These are phyloP conservation scores for Paramecium sexaurelia DNA, from an alignment of 73 alveolate species.

Conservation along the genomic window DNA sequence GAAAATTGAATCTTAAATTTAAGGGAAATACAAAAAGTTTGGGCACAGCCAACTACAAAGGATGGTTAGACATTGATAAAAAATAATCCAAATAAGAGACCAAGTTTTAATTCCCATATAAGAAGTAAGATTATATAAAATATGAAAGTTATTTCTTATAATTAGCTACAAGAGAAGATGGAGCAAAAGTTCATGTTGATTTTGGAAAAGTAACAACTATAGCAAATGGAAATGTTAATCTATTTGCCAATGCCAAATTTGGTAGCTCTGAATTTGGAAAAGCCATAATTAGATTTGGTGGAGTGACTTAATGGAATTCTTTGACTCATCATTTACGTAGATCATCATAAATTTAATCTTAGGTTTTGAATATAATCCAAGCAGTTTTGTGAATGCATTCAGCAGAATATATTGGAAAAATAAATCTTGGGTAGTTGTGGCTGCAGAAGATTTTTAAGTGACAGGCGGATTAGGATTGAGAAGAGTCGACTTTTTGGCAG, in stretches of 20 bases:
- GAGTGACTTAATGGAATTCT: not conserved
- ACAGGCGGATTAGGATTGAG: not conserved
- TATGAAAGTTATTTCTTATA: not conserved
- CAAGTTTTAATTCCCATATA: not conserved
- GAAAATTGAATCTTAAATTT: not conserved
- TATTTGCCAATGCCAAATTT: conserved; percentile 2
- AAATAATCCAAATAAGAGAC: not conserved
- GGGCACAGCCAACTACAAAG: not conserved
- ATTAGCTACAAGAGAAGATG: conserved; percentile 16
- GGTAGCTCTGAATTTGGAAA: not conserved
- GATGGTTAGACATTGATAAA: not conserved
- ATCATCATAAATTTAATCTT: not conserved
- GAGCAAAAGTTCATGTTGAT: not conserved
- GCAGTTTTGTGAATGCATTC: not conserved
- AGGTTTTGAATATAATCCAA: not conserved
- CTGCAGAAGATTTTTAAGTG: not conserved
- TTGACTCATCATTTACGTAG: not conserved
- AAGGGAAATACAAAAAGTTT: not conserved
- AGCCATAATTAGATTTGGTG: not conserved
- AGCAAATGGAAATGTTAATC: not conserved
- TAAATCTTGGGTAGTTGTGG: not conserved
- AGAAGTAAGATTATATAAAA: not conserved
- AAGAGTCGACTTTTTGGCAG: not conserved
- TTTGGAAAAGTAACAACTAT: not conserved
- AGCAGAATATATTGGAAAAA: not conserved